Evolutionary conservation across 257 asterid genomes (phyloP).

Genomic region (Jaltomata sinuosa): DNA sequence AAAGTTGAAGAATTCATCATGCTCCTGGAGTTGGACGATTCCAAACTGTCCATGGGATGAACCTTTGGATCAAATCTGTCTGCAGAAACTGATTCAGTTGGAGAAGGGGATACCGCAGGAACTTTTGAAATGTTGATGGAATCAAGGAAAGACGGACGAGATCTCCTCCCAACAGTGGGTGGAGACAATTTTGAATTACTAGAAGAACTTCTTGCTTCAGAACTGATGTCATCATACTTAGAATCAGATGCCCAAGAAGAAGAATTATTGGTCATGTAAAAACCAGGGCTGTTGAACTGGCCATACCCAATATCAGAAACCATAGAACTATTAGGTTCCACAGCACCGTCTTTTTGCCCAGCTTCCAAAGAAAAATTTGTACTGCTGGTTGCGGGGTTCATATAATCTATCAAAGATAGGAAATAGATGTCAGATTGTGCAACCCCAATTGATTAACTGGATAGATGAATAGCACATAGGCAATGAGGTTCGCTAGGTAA

Average conservation of each 20-base stretch:
- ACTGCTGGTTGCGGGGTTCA: constrained; percentile 24
- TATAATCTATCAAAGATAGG: constrained; percentile 21
- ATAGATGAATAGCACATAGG: not conserved
- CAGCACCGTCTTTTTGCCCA: constrained; percentile 20
- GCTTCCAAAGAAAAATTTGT: constrained; percentile 19
- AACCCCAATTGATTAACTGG: not conserved
- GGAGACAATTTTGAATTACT: constrained; percentile 37
- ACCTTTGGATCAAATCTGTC: constrained; percentile 43
- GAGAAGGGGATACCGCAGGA: constrained; percentile 35
- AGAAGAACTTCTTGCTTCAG: constrained; percentile 33
- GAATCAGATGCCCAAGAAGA: constrained; percentile 37
- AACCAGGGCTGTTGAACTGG: constrained; percentile 26
- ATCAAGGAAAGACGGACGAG: constrained; percentile 85
- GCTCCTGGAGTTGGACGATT: constrained; percentile 35
- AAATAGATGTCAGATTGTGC: not conserved
- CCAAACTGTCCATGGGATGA: constrained; percentile 47
- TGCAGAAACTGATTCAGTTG: constrained; percentile 28
- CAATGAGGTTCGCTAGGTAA: not conserved
- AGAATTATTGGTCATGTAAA: constrained; percentile 22
- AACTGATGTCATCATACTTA: constrained; percentile 25
- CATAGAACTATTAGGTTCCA: constrained; percentile 13
- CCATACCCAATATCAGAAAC: constrained; percentile 34
- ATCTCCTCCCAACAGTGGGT: constrained; percentile 52
- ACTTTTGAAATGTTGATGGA: constrained; percentile 60
- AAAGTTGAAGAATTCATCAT: constrained; percentile 20